Base-by-base conservation (phyloP, 73 alveolate species). In the Paramecium pentaurelia region DNA sequence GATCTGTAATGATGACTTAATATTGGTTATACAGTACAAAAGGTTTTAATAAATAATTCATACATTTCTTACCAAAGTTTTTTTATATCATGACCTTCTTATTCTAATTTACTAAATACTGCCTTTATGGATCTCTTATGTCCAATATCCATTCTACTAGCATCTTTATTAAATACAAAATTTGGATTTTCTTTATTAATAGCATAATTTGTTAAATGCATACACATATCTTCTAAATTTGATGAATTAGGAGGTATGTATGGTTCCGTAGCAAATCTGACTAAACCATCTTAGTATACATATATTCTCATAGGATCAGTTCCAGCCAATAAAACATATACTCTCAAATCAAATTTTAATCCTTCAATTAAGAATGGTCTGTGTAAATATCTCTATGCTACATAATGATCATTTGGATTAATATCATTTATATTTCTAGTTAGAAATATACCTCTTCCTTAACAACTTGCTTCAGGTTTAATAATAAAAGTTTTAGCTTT, bases 361-460 rank as follows among this genome's bases (percentile, higher is more conserved):
- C 98, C 99, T 92, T 97, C 99, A 73, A 98, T 93, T 60, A 98
- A 94, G 88, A 95, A 95, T 30, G 99, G 99, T 60, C 95, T 95
- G 7, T 96, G 86, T 93, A 98, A 73, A 91, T 98, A 98, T 92
- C 96, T 94, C 83, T 98, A 96, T 7, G 97, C 99, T 27, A 98
- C 98, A 93, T 95, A 95, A 32, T 96, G 97, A 84, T 98, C 99
- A 34, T 77, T 91, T 59, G 96, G 96, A 71, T 97, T 96, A 9
- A 98, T 96, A 32, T 96, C 96, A 42, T 97, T 97, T 8, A 95
- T 84, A 25, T 94, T 93, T 88, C 98, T 92, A 10, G 97, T 98
- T 54, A 98, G 93, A 86, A 98, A 98, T 32, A 98, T 98, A 27
- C 99, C 99, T 96, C 96, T 98, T 12, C 99, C 99, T 51, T 98